Base-by-base conservation (phyloP, 306 rosid genomes). In the Medicago lupulina region DNA sequence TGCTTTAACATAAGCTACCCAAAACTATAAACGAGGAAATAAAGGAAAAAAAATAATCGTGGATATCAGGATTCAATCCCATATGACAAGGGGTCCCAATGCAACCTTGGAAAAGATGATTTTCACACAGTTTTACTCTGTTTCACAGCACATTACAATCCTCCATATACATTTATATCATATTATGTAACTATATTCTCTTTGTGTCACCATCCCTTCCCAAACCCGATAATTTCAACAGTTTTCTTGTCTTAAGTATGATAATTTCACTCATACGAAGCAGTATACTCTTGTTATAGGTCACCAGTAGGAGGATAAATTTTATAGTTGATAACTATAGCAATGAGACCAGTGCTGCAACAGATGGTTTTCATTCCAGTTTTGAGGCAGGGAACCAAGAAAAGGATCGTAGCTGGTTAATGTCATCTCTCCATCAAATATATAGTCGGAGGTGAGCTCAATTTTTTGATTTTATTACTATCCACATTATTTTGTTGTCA, bases 391-490 rank as follows among this genome's bases (percentile, higher is more conserved):
- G 80, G 70, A 84, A 85, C 36, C 87, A 76, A 77, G 93, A 91
- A 81, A 93, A 93, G 83, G 96, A 89, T 65, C 91, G 91, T 39
- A 91, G 96, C 81, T 93, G 96, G 98, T 80, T 76, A 74, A 86
- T 91, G 85, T 84, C 96, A 41, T 91, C 98, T 80, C 93, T 93
- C 81, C 98, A 91, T 86, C 98, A 93, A 83, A 93, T 93, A 54
- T 87, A 91, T 79, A 93, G 98, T 79, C 82, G 97, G 76, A 89
- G 98, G 98, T 93, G 76, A 84, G 79, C 58, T 62, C 67, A 60
- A 58, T 74, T 74, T 28, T 58, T 50, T 61, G 55, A 71, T 41
- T 44, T 16, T 25, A 50, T 71, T 54, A 41, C 64, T 65, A 59
- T 63, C 66, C 66, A 31, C 43, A 70, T 21, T 39, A 25, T 60